Percentiles rank a stretch among this genome's conserved stretches.
These are phyloP conservation scores for Crassisporium funariophilum DNA, from an alignment of 768 basidiomycete species.

Conservation along the genomic window DNA sequence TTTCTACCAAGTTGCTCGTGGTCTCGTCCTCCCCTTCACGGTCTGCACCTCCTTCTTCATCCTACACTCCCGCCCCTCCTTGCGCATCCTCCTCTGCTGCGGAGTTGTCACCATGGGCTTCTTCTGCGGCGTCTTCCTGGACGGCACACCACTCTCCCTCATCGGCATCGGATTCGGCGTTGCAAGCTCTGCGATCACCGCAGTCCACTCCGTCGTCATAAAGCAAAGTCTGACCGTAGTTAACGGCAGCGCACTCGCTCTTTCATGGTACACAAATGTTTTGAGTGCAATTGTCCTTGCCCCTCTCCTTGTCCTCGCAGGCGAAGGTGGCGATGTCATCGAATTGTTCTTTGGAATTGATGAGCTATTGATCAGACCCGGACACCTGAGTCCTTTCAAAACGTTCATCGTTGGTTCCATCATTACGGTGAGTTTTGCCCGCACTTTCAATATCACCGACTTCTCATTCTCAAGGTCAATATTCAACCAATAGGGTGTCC, in stretches of 20 bases:
- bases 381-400: conserved; percentile 47
- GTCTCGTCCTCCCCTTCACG: conserved; percentile 92
- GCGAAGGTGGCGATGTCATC: conserved; percentile 68
- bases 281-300: conserved; percentile 71
- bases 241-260: conserved; percentile 77
- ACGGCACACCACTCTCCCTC: conserved; percentile 57
- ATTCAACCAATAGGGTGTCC: conserved; percentile 55
- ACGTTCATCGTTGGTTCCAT: conserved; percentile 80
- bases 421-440: conserved; percentile 61
- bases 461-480: neutral
- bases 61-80: conserved; percentile 75
- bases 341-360: conserved; percentile 57
- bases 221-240: conserved; percentile 83
- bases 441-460: neutral
- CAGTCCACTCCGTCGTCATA: conserved; percentile 91
- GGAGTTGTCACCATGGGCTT: conserved; percentile 88
- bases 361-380: conserved; percentile 35
- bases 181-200: conserved; percentile 82
- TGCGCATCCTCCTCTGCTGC: conserved; percentile 75
- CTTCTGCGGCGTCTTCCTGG: conserved; percentile 85
- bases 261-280: conserved; percentile 93
- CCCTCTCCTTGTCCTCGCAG: conserved; percentile 73
- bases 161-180: conserved; percentile 83
- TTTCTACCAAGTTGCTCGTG: conserved; percentile 94
- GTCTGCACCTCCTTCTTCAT: conserved; percentile 83